These are phyloP conservation scores for Begonia peltatifolia DNA, from an alignment of 306 rosid genomes.

Conservation along the genomic window DNA sequence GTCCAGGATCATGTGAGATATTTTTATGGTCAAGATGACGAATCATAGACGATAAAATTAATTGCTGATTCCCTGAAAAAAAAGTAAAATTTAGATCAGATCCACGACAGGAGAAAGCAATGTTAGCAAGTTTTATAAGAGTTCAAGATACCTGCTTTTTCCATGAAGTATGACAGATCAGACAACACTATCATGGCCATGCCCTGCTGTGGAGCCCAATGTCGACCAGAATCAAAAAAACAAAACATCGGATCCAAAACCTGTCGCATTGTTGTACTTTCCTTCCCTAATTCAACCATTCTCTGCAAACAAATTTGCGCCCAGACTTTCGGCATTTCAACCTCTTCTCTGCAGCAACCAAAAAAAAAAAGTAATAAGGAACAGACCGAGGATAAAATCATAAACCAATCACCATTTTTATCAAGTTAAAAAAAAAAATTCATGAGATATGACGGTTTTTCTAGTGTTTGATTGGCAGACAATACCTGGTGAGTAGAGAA, in stretches of 20 bases:
- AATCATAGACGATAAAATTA: conserved; percentile 51
- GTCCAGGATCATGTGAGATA: conserved; percentile 53
- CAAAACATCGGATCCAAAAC: conserved; percentile 82
- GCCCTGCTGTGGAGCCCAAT: conserved; percentile 67
- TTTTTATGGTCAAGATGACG: conserved; percentile 98
- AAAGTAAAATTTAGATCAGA: conserved; percentile 3
- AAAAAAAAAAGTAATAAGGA: background rate
- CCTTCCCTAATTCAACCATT: conserved; percentile 81
- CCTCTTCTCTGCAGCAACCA: conserved; percentile 56
- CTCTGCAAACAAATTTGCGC: conserved; percentile 83
- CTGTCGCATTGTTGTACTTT: conserved; percentile 83
- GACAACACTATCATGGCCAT: conserved; percentile 72
- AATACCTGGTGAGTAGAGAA: conserved; percentile 49
- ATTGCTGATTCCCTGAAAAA: conserved; percentile 60
- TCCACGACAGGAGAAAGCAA: background rate
- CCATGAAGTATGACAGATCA: conserved; percentile 65
- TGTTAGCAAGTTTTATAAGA: background rate
- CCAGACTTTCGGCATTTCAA: conserved; percentile 74
- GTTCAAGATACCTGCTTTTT: conserved; percentile 38
- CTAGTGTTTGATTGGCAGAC: background rate
- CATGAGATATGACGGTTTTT: background rate
- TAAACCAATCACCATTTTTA: background rate
- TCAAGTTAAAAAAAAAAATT: no score
- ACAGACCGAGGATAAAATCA: background rate
- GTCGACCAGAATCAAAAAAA: conserved; percentile 68